A percentile compares a stretch with the other conserved stretches of the same genome.
Conservation (phyloP, 2,329 filamentous ascomycete species). For the Penicillium sp. region DNA sequence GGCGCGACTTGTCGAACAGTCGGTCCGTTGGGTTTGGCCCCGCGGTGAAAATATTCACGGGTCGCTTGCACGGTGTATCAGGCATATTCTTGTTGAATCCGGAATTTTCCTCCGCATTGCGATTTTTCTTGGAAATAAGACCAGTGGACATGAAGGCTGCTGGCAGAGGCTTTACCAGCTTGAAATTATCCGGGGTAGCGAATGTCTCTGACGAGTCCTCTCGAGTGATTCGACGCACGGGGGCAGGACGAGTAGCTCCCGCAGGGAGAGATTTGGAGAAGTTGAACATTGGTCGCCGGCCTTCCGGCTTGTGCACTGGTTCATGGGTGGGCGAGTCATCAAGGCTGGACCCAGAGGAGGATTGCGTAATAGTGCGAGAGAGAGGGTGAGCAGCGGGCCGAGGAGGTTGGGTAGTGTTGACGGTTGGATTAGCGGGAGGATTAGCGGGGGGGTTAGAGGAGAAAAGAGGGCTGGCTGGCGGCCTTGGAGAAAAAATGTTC, state of each 20-base stretch:
- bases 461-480: conserved; percentile 50
- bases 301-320: conserved; percentile 55
- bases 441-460: conserved; percentile 30
- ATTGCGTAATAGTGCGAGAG: conserved; percentile 81
- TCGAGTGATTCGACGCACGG: conserved; percentile 45
- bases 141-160: conserved; percentile 93
- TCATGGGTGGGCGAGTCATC: conserved; percentile 70
- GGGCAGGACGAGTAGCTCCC: conserved; percentile 56
- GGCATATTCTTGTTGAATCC: conserved; percentile 69
- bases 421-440: background rate
- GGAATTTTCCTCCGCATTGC: conserved; percentile 66
- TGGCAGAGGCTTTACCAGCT: conserved; percentile 71
- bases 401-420: conserved; percentile 35
- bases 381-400: conserved; percentile 68
- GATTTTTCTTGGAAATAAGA: conserved; percentile 90
- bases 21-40: conserved; percentile 59
- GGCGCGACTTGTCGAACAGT: conserved; percentile 59
- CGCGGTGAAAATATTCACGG: conserved; percentile 66
- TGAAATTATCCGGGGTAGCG: conserved; percentile 74
- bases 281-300: conserved; percentile 52
- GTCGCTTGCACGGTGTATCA: conserved; percentile 94
- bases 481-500: conserved; percentile 62
- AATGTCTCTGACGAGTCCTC: conserved; percentile 57
- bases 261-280: conserved; percentile 77
- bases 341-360: conserved; percentile 76